A percentile compares a stretch with the other conserved stretches of the same genome.
phyloP scores from a whole-genome alignment of 2,329 filamentous ascomycete species.

The Escovopsis sp. region DNA sequence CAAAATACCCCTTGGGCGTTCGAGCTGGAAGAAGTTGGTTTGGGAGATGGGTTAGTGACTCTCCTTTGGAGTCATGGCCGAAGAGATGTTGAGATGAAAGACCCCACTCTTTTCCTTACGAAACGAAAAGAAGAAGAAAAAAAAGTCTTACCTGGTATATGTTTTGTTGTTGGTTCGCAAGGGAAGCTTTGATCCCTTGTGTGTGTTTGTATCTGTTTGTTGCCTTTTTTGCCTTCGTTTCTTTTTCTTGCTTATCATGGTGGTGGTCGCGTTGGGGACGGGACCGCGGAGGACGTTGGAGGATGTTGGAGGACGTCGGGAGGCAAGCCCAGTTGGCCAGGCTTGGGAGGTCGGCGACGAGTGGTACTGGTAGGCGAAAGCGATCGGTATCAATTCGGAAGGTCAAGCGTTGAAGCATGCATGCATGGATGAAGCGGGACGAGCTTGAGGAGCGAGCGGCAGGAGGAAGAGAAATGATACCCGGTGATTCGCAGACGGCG shows the following conservation, averaged over 20 bases:
- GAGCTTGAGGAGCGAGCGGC: no score
- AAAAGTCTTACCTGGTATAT: slow-evolving; percentile 1
- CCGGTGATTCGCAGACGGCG: neutral
- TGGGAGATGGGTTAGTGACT: slow-evolving; percentile 11
- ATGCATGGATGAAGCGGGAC: neutral
- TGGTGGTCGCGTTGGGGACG: neutral
- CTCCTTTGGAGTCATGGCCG: neutral
- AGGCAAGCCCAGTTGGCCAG: no score
- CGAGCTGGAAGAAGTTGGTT: slow-evolving; percentile 12
- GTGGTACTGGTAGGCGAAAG: neutral
- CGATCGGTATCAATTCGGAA: neutral
- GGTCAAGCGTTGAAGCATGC: slow-evolving; percentile 3
- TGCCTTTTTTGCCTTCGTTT: neutral
- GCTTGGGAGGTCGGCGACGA: neutral
- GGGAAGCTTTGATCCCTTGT: neutral
- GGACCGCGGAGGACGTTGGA: neutral
- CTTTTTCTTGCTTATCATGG: neutral
- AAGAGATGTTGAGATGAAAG: neutral
- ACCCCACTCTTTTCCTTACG: no score
- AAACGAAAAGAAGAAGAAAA: no score
- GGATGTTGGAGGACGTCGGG: no score
- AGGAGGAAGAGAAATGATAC: slow-evolving; percentile 6
- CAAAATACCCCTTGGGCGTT: slow-evolving; percentile 20
- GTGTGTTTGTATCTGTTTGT: neutral
- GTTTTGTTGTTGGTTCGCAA: neutral